Evolutionary conservation across 2,329 filamentous ascomycete genomes (phyloP), one percentile per base, ranked within the genome.

Genomic region (Fusarium solani-melongenae): DNA sequence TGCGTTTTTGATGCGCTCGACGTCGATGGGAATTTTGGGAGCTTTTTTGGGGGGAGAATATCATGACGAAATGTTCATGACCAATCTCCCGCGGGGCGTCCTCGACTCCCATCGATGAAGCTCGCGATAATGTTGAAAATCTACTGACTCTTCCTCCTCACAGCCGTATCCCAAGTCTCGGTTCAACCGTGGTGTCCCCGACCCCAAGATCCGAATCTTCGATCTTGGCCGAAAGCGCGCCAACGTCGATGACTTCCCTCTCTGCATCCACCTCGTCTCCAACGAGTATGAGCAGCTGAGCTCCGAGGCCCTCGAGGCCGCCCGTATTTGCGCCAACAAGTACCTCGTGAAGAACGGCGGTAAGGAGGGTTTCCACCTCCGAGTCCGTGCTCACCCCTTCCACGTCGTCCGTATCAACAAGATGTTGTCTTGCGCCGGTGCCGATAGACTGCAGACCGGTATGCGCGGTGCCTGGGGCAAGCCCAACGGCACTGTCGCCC

Each of bases 361-460:
- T 85, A 93, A 93, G 89, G 91, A 93, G 83, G 86, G 87, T 83
- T 93, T 93, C 90, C 91, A 93, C 85, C 87, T 93, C 79, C 91
- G 91, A 81, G 89, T 93, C 84, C 91, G 96, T 85, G 95, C 95
- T 84, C 96, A 99, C 92, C 96, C 96, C 79, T 99, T 94, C 94
- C 96, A 99, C 91, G 96, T 99, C 88, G 93, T 99, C 91, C 96
- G 96, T 89, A 99, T 99, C 95, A 99, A 99, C 95, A 99, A 99
- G 94, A 99, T 99, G 96, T 96, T 99, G 94, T 98, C 96, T 85
- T 99, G 96, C 88, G 96, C 96, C 84, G 96, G 96, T 92, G 96
- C 96, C 92, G 96, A 99, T 98, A 95, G 96, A 93, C 91, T 99
- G 88, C 96, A 99, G 89, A 99, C 96, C 81, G 96, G 96, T 91